These are phyloP conservation scores for Dacryopinax spathularia DNA, from an alignment of 768 basidiomycete genomes.

Conservation along the genomic window DNA sequence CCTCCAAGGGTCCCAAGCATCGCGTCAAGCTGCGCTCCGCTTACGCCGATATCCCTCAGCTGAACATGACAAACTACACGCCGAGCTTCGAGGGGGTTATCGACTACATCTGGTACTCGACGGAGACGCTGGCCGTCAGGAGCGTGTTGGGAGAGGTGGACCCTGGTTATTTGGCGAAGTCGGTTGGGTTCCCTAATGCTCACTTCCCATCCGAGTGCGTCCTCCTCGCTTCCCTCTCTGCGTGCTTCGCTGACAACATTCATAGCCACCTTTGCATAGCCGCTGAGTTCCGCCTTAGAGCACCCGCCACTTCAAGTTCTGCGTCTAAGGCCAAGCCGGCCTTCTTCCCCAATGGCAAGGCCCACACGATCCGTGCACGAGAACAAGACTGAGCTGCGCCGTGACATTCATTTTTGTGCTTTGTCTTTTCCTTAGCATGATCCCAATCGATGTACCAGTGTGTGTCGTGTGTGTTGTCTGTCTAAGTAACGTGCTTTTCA, in stretches of 20 bases:
- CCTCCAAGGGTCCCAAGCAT: constrained; percentile 64
- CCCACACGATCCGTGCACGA: background rate
- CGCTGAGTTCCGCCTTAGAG: constrained; percentile 62
- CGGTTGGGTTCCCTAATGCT: constrained; percentile 90
- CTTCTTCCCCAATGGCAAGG: background rate
- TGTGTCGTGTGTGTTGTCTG: background rate
- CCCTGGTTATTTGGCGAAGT: constrained; percentile 65
- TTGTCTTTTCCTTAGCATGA: background rate
- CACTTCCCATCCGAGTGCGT: constrained; percentile 96
- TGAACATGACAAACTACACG: constrained; percentile 77
- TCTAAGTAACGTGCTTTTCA: background rate
- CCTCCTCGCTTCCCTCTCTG: constrained; percentile 3
- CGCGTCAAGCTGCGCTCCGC: constrained; percentile 70
- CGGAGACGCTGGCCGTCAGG: constrained; percentile 55
- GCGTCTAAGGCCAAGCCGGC: background rate
- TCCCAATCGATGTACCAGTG: background rate
- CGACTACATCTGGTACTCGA: constrained; percentile 90
- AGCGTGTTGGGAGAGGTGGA: constrained; percentile 85
- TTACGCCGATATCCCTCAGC: constrained; percentile 47
- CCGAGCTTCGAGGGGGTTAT: constrained; percentile 75
- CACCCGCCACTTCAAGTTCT: constrained; percentile 16
- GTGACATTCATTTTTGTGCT: background rate
- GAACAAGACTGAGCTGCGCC: background rate
- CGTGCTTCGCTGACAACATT: constrained; percentile 6
- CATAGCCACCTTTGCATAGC: constrained; percentile 57